Conservation (phyloP, 345 rosid genomes). For the Citrus cavaleriei region DNA sequence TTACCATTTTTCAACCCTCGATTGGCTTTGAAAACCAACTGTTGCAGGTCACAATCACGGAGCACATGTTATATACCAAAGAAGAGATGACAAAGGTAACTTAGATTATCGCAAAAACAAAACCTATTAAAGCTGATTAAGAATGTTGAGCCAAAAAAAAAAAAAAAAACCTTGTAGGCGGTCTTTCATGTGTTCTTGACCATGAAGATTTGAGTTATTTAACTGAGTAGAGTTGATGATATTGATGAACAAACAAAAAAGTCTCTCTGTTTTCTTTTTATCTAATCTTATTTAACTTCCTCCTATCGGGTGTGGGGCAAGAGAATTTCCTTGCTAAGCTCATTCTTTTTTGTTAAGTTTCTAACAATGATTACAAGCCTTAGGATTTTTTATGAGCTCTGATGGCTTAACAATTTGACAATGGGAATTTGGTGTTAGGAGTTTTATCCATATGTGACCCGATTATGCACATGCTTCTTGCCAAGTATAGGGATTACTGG, state of each 20-base stretch:
- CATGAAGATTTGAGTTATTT: not conserved
- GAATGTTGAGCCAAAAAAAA: not conserved
- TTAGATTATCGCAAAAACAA: not conserved
- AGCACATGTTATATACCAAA: not conserved
- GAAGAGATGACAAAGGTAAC: not conserved
- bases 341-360: not conserved
- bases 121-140: not conserved
- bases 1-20: constrained; percentile 1
- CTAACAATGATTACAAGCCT: not conserved
- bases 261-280: too few relatives aligned
- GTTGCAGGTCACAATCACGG: too few relatives aligned
- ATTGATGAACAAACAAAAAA: not conserved
- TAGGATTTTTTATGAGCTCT: too few relatives aligned
- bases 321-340: not conserved
- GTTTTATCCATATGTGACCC: not conserved
- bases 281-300: not conserved
- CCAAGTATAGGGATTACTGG: not conserved
- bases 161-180: too few relatives aligned
- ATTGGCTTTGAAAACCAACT: too few relatives aligned
- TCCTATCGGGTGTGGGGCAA: not conserved
- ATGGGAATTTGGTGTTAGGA: not conserved
- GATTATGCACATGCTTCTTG: not conserved
- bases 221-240: not conserved
- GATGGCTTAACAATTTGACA: not conserved
- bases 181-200: not conserved